Conservation (phyloP, 352 stramenopile genomes). For the Pythium guiyangense region DNA sequence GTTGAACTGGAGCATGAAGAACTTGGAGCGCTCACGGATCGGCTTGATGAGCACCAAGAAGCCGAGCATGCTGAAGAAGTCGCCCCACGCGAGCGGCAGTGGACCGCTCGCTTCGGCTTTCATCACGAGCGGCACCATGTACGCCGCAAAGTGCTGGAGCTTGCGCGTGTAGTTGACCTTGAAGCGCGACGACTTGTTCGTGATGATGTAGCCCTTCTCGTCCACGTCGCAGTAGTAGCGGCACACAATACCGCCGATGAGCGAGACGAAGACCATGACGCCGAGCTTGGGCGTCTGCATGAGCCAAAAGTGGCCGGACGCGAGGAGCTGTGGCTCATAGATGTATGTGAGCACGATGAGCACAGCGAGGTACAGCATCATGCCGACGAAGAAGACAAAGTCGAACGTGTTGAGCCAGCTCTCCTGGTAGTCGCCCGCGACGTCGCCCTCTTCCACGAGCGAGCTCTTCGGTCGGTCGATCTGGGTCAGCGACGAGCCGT, state of each 20-base stretch:
- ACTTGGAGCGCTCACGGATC: no score
- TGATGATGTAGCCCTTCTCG: conserved; percentile 82
- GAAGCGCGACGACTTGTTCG: conserved; percentile 76
- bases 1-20: conserved; percentile 91
- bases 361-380: conserved; percentile 33
- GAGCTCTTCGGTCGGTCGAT: conserved; percentile 40
- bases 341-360: conserved; percentile 43
- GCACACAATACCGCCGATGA: conserved; percentile 67
- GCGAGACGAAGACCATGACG: conserved; percentile 53
- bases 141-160: conserved; percentile 77
- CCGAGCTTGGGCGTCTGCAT: conserved; percentile 48
- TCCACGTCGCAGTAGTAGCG: conserved; percentile 75
- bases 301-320: conserved; percentile 35
- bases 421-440: no score
- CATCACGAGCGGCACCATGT: no score
- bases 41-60: no score
- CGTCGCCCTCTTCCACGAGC: conserved; percentile 44
- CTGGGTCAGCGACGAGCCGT: conserved; percentile 26
- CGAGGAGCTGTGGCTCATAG: conserved; percentile 39
- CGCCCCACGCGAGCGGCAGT: no score
- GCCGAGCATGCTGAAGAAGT: no score
- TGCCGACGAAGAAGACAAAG: conserved; percentile 52
- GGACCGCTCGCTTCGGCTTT: no score
- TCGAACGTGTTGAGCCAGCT: no score
- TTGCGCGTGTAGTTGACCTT: conserved; percentile 90